Evolutionary conservation across 176 grass and related monocot genomes (phyloP), one percentile per base, ranked within the genome.

Genomic region (Carex cristatella): DNA sequence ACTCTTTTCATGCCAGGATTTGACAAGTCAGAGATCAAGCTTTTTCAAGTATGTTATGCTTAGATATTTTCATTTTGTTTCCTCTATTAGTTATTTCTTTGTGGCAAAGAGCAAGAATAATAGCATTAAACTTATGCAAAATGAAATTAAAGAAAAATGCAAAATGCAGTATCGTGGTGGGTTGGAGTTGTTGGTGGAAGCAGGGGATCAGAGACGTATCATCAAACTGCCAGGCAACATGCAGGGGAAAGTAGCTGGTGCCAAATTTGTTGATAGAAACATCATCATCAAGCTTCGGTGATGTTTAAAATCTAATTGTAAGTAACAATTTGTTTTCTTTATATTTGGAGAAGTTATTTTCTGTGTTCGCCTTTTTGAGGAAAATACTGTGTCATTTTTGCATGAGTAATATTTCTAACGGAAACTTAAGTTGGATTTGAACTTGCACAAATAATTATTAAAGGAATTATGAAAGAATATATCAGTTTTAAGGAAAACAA

Each of bases 1-100:
- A 94, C 88, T 27, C 93, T 95, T 83, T 93, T 94, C 81, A 98
- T 98, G 91, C 91, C 96, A 37, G 96, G 93, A 15, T 98, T 98
- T 88, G 91, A 94, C 37, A 98, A 98, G 38, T 90, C 96, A 63
- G 93, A 95, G 66, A 92, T 98, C 81, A 92, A 98, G 81, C 81
- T 98, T 79, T 98, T 90, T 77, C 93, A 95, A 85, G 93, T 95
- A 92, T 78, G 87, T 49, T 66, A 23, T 65, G 37, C 69, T 11
- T 49, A 79, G 46, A 3, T 64, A 19, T n/a, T 28, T 44, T 6
- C 5, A 37, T 64, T 66, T 13, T 11, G 14, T 37, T 65, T 62
- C 31, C 54, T 62, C 19, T 81, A 11, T 64, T 60, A 48, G 2
- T 37, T 59, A 11, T 44, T 82, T 42, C 33, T 7, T 13, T 82